Evolutionary conservation across 2,329 filamentous ascomycete genomes (phyloP).

Genomic region (Colletotrichum coccodes): DNA sequence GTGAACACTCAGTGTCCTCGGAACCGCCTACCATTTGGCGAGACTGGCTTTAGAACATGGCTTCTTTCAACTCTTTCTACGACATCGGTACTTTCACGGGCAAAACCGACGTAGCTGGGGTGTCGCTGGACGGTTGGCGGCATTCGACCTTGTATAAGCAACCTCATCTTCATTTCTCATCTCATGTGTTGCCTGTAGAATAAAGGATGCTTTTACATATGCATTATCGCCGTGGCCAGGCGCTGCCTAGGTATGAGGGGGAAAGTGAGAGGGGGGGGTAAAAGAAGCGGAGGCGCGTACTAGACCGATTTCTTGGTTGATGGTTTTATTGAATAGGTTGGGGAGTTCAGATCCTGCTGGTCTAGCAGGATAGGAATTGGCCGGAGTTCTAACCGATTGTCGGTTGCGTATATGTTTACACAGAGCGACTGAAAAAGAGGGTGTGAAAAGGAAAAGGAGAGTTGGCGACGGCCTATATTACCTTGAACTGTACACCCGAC

Average conservation of each 20-base stretch:
- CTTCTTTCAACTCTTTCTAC: not conserved
- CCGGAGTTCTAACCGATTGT: slow-evolving; percentile 16
- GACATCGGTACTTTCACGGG: not conserved
- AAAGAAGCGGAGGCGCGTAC: not conserved
- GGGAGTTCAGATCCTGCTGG: slow-evolving; percentile 25
- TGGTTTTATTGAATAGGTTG: slow-evolving; percentile 10
- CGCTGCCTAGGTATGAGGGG: too few relatives aligned
- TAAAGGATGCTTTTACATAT: not conserved
- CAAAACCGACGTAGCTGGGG: not conserved
- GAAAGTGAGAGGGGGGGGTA: too few relatives aligned
- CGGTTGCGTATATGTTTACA: not conserved
- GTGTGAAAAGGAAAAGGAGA: not conserved
- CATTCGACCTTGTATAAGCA: not conserved
- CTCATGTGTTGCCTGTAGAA: not conserved
- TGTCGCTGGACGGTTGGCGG: not conserved
- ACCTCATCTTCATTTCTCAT: not conserved
- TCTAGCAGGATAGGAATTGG: slow-evolving; percentile 19
- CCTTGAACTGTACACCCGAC: not conserved
- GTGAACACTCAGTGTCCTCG: not conserved
- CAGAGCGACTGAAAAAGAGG: not conserved
- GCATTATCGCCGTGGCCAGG: not conserved
- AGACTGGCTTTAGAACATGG: too few relatives aligned
- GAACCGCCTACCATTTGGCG: not conserved
- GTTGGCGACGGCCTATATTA: not conserved
- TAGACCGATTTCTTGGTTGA: slow-evolving; percentile 7